These are phyloP conservation scores for Penicillium longicatenatum DNA, from an alignment of 495 filamentous ascomycete genomes.

Conservation along the genomic window DNA sequence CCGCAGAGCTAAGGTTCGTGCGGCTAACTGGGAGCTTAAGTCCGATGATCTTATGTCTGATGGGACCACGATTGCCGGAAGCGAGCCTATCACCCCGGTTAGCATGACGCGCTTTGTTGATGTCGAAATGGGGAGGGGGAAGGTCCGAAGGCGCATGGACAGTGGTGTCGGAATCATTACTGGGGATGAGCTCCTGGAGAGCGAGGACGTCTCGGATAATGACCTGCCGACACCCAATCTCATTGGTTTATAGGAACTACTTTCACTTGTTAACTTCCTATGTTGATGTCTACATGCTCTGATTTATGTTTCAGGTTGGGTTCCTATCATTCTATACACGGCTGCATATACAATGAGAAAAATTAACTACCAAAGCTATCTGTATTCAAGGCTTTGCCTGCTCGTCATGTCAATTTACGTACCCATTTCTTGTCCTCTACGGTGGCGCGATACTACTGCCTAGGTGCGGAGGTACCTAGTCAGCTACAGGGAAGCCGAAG, in stretches of 20 bases:
- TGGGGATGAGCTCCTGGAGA: constrained; percentile 51
- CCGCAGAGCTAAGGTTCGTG: constrained; percentile 41
- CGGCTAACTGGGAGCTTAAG: constrained; percentile 44
- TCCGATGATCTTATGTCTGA: constrained; percentile 56
- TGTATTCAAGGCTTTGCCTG: not conserved
- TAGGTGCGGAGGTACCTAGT: too few species aligned
- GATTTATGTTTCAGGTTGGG: not conserved
- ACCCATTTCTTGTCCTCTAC: too few species aligned
- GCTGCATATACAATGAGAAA: constrained; percentile 9
- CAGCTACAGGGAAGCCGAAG: too few species aligned
- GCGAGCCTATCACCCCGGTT: constrained; percentile 49
- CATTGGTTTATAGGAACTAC: constrained; percentile 6
- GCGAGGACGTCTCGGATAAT: constrained; percentile 34
- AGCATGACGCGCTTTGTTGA: constrained; percentile 48
- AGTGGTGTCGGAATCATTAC: constrained; percentile 65
- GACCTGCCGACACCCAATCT: constrained; percentile 22
- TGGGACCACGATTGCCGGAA: constrained; percentile 40
- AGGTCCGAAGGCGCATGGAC: constrained; percentile 53
- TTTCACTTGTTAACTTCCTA: constrained; percentile 10
- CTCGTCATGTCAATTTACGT: too few species aligned
- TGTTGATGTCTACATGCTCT: constrained; percentile 1
- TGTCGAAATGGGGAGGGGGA: constrained; percentile 49
- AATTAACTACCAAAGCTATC: not conserved
- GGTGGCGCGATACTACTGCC: too few species aligned
- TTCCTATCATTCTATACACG: not conserved